Evolutionary conservation across 208 protist species (phyloP).

Genomic region (Trichomonas vaginalis): DNA sequence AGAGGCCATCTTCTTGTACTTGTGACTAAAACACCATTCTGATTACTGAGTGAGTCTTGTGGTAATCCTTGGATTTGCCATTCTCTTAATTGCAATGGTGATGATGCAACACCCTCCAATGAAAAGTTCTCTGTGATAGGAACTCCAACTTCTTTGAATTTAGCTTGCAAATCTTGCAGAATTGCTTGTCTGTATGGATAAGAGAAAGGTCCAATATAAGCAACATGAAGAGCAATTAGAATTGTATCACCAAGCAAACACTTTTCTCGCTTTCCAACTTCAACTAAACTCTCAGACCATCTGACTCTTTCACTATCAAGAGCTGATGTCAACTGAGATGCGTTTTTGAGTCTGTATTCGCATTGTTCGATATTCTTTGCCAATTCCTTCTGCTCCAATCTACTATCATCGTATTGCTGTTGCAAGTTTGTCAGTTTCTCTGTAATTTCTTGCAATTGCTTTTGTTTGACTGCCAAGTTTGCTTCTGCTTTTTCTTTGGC

Average conservation of each 20-base stretch:
- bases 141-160: constrained; percentile 59
- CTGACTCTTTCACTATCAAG: constrained; percentile 77
- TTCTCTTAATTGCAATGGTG: constrained; percentile 56
- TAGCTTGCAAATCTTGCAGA: constrained; percentile 64
- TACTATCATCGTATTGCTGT: constrained; percentile 72
- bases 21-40: constrained; percentile 76
- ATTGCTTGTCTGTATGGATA: constrained; percentile 72
- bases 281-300: constrained; percentile 60
- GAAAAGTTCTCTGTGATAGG: constrained; percentile 72
- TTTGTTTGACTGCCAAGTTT: constrained; percentile 32
- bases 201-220: constrained; percentile 90
- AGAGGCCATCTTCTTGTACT: constrained; percentile 79
- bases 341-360: constrained; percentile 43
- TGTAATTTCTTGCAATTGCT: constrained; percentile 61
- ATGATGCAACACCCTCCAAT: constrained; percentile 66
- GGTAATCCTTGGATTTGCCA: constrained; percentile 93
- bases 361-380: constrained; percentile 25
- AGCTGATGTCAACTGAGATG: constrained; percentile 71
- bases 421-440: constrained; percentile 69
- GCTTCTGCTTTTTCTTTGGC: constrained; percentile 36
- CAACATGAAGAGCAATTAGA: constrained; percentile 78
- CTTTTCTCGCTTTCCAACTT: constrained; percentile 14
- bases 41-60: constrained; percentile 76
- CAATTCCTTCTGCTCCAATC: constrained; percentile 57
- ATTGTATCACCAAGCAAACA: constrained; percentile 79